These are phyloP conservation scores for Westerdykella aurantiaca DNA, from an alignment of 2,329 filamentous ascomycete genomes.

Conservation along the genomic window DNA sequence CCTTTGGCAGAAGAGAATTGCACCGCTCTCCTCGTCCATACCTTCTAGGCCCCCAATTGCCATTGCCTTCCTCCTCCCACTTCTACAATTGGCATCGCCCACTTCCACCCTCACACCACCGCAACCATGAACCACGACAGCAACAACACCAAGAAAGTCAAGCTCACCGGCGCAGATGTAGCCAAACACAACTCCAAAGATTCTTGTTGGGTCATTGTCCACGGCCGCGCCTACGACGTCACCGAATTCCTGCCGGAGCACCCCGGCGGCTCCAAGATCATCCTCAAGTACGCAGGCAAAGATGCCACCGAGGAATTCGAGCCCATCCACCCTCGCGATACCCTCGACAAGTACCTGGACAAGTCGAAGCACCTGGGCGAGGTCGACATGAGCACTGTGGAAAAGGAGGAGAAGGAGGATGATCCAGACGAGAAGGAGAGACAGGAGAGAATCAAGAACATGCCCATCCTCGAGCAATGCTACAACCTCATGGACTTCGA, in stretches of 20 bases:
- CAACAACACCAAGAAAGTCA: constrained; percentile 37
- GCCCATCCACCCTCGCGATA: constrained; percentile 48
- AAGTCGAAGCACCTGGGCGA: constrained; percentile 38
- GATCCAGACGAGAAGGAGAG: constrained; percentile 66
- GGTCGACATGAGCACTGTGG: constrained; percentile 34
- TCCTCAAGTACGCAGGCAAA: constrained; percentile 68
- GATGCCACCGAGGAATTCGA: constrained; percentile 46
- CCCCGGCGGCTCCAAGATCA: constrained; percentile 72
- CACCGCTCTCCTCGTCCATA: neutral
- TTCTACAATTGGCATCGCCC: neutral
- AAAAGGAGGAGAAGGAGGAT: constrained; percentile 29
- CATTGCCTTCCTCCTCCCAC: neutral
- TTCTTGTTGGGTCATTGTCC: constrained; percentile 69
- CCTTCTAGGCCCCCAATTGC: neutral
- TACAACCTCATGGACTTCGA: constrained; percentile 71
- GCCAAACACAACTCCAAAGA: constrained; percentile 73
- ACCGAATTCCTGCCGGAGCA: constrained; percentile 61
- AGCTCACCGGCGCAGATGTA: constrained; percentile 45
- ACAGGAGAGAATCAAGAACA: constrained; percentile 54
- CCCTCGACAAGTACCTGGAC: constrained; percentile 42
- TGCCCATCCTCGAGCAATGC: constrained; percentile 43
- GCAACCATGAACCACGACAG: constrained; percentile 41
- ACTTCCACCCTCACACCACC: constrained; percentile 3
- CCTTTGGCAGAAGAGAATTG: neutral
- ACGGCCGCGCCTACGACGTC: constrained; percentile 62